These are phyloP conservation scores for Talaromyces pinophilus DNA, from an alignment of 2,329 filamentous ascomycete species.

Conservation along the genomic window DNA sequence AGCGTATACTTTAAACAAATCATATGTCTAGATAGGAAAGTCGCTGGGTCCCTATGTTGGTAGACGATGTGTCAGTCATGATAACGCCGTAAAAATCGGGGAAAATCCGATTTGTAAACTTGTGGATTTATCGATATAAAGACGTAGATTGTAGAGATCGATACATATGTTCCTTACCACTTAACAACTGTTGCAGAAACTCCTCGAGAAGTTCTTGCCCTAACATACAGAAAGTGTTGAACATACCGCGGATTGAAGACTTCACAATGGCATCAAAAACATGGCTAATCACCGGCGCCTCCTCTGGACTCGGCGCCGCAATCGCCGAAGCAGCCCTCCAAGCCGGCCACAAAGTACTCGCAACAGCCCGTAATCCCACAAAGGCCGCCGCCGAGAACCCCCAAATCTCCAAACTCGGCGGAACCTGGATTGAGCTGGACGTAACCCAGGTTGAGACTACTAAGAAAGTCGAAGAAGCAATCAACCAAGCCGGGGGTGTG, in stretches of 20 bases:
- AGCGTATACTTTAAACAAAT: not conserved
- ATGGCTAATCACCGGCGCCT: constrained; percentile 30
- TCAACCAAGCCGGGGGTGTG: not conserved
- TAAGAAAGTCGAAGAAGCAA: constrained; percentile 2
- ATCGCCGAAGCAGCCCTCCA: constrained; percentile 28
- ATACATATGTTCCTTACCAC: not conserved
- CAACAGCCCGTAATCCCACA: constrained; percentile 29
- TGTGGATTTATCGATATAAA: not conserved
- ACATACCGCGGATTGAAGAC: not conserved
- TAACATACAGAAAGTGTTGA: not conserved
- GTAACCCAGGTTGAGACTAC: not conserved
- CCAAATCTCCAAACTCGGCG: constrained; percentile 20
- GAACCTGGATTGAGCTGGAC: constrained; percentile 16
- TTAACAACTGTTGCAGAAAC: not conserved
- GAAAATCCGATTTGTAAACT: not conserved
- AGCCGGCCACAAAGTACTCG: constrained; percentile 30
- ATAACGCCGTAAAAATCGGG: not conserved
- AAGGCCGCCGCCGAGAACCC: constrained; percentile 27
- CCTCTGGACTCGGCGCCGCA: constrained; percentile 28
- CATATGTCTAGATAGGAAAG: not conserved
- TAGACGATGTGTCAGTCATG: not conserved
- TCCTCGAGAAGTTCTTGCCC: not conserved
- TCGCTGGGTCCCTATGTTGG: not conserved
- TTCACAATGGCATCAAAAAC: constrained; percentile 22
- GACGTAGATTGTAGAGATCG: not conserved